Evolutionary conservation across 768 basidiomycete genomes (phyloP), one percentile per base, ranked within the genome.

Genomic region (Tricholoma hemisulphureum): DNA sequence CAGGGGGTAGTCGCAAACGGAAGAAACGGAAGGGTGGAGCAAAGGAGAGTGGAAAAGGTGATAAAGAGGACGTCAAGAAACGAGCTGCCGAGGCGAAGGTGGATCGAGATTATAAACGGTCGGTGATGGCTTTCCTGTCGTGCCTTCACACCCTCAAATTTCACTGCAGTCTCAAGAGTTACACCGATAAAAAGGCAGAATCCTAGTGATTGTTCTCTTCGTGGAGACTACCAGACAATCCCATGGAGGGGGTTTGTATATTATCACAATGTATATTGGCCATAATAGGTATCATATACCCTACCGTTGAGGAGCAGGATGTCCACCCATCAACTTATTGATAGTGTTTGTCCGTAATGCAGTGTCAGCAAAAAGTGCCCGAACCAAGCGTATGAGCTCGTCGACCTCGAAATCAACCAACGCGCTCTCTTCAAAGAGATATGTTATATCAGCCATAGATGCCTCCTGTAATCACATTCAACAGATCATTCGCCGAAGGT

Each of bases 341-440:
- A 97, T 88, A 4, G 90, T 91, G 62, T 81, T 86, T 53, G 91
- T 83, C 73, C 95, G 82, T 69, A 94, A 73, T 34, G 83, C 80
- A 9, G 90, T 93, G 69, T 96, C 94, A 23, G 93, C 88, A 69
- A 98, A 98, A 48, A 98, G 77, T 0, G 94, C 94, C 39, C 80
- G 80, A 24, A 97, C 83, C n/a, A 98, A 80, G 61, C 80, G 79
- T 39, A 87, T 85, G 4, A 98, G 77, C 71, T 98, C 95, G 26
- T 89, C 83, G 7, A 87, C 80, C 60, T 89, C 84, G 70, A 95
- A 98, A 72, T 98, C 95, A 28, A 96, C 86, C 61, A 98, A 75
- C 5, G 91, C 88, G 9, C 95, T 93, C 65, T 91, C 87, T 61
- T 95, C 93, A 68, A 95, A 95, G 8, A 97, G 82, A 70, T 96